Base-by-base conservation (phyloP, 2,329 filamentous ascomycete species). In the Fusarium sp. region DNA sequence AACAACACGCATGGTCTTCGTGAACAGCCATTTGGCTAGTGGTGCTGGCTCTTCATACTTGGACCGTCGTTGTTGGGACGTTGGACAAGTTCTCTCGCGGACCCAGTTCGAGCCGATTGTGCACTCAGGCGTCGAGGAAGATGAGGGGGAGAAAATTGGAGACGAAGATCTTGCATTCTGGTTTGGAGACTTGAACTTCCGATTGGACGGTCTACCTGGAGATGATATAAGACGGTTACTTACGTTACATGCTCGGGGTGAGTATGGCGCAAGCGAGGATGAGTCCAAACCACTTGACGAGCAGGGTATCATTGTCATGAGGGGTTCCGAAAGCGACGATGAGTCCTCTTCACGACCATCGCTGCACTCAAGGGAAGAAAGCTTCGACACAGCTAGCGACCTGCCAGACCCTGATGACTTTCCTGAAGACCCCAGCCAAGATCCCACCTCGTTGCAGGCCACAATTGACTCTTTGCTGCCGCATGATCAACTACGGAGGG, bases 161-260 rank as follows among this genome's bases (percentile, higher is more conserved):
- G 92, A 97, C 41, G 95, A 97, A 71, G 96, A 99, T 76, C 94
- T 98, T 80, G 89, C 90, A 0, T 98, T 99, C 76, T 98, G 95
- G 93, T 93, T 97, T 75, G 96, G 96, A 9, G 96, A 99, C 78
- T 85, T 99, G 43, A 99, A 99, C 78, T 99, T 98, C 77, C 89
- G 96, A 32, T 85, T 99, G 1, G 93, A 97, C 53, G 93, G 91
- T 46, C 87, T 98, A 50, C 93, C 95, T 0, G 94, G 94, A 1
- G 92, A 96, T 40, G 96, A 99, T 77, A 96, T 99, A 48, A 88
- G 95, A 32, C 88, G 92, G 49, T 82, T 98, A 9, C 84, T 99
- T 40, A 92, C 91, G 75, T 85, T 98, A 7, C 95, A 98, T 78
- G 92, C 93, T 1, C 86, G 87, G 34, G 93, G 93, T 62, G 90